A percentile compares a stretch with the other conserved stretches of the same genome.
Evolutionary conservation across 2,329 filamentous ascomycete species (phyloP).

Genomic region (Aphanoascus verrucosus): DNA sequence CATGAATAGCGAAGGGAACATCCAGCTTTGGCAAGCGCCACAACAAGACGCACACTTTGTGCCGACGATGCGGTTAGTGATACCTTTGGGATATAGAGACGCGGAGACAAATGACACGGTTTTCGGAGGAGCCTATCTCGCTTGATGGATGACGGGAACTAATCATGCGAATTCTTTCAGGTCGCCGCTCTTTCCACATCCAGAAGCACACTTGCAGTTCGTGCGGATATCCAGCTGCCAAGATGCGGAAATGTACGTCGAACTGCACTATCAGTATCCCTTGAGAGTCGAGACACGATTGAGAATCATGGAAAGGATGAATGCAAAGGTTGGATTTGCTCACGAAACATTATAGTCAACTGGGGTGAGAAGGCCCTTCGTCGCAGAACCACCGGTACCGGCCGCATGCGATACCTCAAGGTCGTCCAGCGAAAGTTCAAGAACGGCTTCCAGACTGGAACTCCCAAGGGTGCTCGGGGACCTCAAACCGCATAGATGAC

Average conservation of each 20-base stretch:
- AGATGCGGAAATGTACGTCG: slow-evolving; percentile 91
- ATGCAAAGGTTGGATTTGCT: slow-evolving; percentile 1
- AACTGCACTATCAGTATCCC: slow-evolving; percentile 8
- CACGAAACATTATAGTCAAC: slow-evolving; percentile 58
- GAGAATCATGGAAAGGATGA: not conserved
- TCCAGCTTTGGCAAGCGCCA: slow-evolving; percentile 70
- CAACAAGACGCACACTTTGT: slow-evolving; percentile 97
- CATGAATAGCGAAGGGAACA: slow-evolving; percentile 56
- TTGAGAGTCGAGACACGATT: not conserved
- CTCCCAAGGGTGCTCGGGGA: slow-evolving; percentile 73
- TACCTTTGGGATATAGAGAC: slow-evolving; percentile 8
- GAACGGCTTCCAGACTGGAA: slow-evolving; percentile 93
- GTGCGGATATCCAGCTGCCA: slow-evolving; percentile 96
- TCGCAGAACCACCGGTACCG: slow-evolving; percentile 97
- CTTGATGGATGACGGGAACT: not conserved
- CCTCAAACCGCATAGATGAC: slow-evolving; percentile 38
- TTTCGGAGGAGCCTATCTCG: not conserved
- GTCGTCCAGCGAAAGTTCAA: slow-evolving; percentile 83
- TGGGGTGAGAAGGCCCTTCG: slow-evolving; percentile 99
- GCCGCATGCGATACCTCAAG: slow-evolving; percentile 93
- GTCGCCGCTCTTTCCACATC: slow-evolving; percentile 95
- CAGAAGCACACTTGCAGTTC: slow-evolving; percentile 97
- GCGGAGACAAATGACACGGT: not conserved
- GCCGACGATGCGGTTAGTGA: slow-evolving; percentile 92
- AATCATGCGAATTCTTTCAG: slow-evolving; percentile 37